phyloP scores from a whole-genome alignment of 768 basidiomycete genomes.

The Scleroderma bovista region DNA sequence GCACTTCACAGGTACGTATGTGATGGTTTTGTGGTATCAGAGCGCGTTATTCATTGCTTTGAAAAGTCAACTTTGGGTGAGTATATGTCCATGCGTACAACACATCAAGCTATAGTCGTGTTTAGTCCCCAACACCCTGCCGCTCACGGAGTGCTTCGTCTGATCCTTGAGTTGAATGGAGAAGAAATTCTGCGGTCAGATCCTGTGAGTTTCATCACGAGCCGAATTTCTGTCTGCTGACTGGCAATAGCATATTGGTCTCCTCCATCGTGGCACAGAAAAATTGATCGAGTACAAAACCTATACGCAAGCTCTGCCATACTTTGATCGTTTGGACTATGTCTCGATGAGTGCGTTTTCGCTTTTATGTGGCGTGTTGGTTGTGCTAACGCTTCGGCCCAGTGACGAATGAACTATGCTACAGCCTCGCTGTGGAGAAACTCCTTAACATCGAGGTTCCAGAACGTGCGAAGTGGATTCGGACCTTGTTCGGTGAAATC shows the following conservation, averaged over 20 bases:
- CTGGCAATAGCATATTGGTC: constrained; percentile 73
- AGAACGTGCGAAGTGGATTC: constrained; percentile 96
- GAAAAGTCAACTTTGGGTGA: constrained; percentile 86
- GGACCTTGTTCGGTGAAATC: constrained; percentile 94
- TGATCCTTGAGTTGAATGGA: constrained; percentile 96
- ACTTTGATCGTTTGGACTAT: constrained; percentile 98
- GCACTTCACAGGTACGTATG: constrained; percentile 82
- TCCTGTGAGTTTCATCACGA: constrained; percentile 44
- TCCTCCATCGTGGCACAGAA: constrained; percentile 96
- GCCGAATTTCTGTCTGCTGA: background rate
- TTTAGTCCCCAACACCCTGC: constrained; percentile 87
- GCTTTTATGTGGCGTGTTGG: background rate
- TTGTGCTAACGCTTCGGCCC: constrained; percentile 2
- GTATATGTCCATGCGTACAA: constrained; percentile 14
- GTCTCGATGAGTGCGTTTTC: constrained; percentile 90
- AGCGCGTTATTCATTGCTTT: background rate
- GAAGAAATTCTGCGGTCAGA: constrained; percentile 89
- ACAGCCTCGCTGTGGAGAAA: constrained; percentile 96
- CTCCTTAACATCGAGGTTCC: constrained; percentile 96
- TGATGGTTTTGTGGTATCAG: background rate
- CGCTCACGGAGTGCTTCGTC: constrained; percentile 94
- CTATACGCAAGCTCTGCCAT: constrained; percentile 94
- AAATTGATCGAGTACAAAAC: constrained; percentile 99
- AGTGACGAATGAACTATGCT: constrained; percentile 99
- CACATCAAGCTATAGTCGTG: background rate